phyloP scores from a whole-genome alignment of 345 rosid genomes.

The Zanthoxylum bungeanum region DNA sequence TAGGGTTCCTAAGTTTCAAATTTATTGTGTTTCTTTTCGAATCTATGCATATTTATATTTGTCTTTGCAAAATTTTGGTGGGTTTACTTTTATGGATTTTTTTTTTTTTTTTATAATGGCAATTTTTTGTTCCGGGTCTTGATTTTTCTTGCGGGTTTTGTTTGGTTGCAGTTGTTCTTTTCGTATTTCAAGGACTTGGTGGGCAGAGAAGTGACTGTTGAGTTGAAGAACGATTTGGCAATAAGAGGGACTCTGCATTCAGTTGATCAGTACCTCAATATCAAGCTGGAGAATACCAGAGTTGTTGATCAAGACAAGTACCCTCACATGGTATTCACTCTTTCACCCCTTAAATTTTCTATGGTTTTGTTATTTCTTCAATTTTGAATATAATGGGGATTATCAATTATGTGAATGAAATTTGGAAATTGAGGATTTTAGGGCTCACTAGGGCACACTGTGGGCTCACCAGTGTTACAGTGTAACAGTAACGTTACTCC shows the following conservation, averaged over 20 bases:
- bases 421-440: constrained; percentile 1
- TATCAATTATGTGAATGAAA: background rate
- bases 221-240: constrained; percentile 97
- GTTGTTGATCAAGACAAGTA: constrained; percentile 99
- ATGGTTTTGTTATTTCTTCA: background rate
- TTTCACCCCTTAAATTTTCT: background rate
- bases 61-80: background rate
- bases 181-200: constrained; percentile 99
- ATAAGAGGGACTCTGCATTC: constrained; percentile 99
- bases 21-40: background rate
- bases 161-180: constrained; percentile 78
- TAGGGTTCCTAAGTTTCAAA: background rate
- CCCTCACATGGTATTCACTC: constrained; percentile 87
- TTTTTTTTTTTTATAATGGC: background rate
- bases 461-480: no score
- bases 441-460: no score
- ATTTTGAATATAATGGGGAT: background rate
- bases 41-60: background rate
- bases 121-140: no score
- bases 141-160: background rate
- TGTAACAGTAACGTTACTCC: no score
- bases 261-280: constrained; percentile 97
- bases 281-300: constrained; percentile 98
- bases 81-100: no score
- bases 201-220: constrained; percentile 98